A percentile compares a stretch with the other conserved stretches of the same genome.
Evolutionary conservation across 2,329 filamentous ascomycete species (phyloP).

Genomic region (Parafenestella ontariensis): DNA sequence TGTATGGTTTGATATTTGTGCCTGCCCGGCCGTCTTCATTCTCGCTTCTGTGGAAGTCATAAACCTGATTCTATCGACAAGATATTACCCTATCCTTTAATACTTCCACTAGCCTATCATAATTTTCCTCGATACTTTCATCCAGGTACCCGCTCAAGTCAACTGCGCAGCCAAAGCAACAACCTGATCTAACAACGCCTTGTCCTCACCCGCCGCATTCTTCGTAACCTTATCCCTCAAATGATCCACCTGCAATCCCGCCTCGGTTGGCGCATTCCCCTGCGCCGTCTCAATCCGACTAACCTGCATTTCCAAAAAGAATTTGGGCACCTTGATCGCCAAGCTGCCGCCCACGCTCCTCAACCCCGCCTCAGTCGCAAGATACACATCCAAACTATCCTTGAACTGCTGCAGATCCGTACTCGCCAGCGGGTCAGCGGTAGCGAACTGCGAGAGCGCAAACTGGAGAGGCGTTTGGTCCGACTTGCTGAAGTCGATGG

Average conservation of each 20-base stretch:
- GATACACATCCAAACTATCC: conserved; percentile 62
- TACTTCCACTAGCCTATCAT: no score
- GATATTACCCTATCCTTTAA: no score
- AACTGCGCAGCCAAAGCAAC: conserved; percentile 38
- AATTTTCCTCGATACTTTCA: background rate
- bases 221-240: conserved; percentile 64
- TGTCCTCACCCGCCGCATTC: conserved; percentile 60
- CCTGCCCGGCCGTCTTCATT: no score
- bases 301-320: conserved; percentile 67
- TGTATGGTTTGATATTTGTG: background rate
- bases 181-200: conserved; percentile 62
- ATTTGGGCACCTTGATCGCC: conserved; percentile 68
- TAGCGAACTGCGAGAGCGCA: conserved; percentile 62
- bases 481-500: conserved; percentile 64
- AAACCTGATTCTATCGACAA: no score
- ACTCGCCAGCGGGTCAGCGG: conserved; percentile 56
- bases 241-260: conserved; percentile 64
- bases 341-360: conserved; percentile 61
- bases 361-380: conserved; percentile 66
- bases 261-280: conserved; percentile 60
- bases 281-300: conserved; percentile 66
- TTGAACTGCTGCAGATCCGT: conserved; percentile 62
- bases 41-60: no score
- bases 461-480: conserved; percentile 60
- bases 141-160: conserved; percentile 2